Evolutionary conservation across 306 rosid genomes (phyloP).

Genomic region (Begonia loranthoides): DNA sequence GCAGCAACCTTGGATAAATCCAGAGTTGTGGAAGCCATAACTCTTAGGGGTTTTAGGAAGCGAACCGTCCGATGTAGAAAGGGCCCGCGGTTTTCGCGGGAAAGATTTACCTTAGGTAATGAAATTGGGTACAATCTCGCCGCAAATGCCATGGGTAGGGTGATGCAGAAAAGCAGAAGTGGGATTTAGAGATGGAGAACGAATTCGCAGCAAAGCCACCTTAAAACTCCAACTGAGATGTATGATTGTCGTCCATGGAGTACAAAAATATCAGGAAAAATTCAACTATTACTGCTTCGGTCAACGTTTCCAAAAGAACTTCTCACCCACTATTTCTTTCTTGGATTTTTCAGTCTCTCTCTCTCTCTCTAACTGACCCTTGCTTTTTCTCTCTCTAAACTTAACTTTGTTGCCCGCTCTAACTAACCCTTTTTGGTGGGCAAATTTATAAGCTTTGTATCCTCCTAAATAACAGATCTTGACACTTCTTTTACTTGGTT

Average conservation of each 20-base stretch:
- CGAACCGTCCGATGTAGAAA: conserved; percentile 15
- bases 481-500: too few relatives aligned
- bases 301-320: too few relatives aligned
- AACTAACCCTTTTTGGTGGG: too few relatives aligned
- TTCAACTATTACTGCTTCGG: too few relatives aligned
- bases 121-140: conserved; percentile 43
- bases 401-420: too few relatives aligned
- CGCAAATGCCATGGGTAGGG: conserved; percentile 48
- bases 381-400: too few relatives aligned
- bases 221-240: too few relatives aligned
- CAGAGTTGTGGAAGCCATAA: conserved; percentile 66
- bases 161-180: background rate
- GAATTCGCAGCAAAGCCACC: too few relatives aligned
- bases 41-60: conserved; percentile 25
- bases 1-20: conserved; percentile 53
- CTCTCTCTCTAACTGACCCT: too few relatives aligned
- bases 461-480: too few relatives aligned
- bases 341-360: background rate
- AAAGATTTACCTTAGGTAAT: conserved; percentile 22
- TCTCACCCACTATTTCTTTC: too few relatives aligned
- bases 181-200: background rate
- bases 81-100: conserved; percentile 28
- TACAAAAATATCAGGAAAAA: conserved; percentile 1
- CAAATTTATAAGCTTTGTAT: too few relatives aligned
- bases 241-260: background rate